Percentiles rank a stretch among this genome's conserved stretches.
Conservation (phyloP, 2,329 filamentous ascomycete genomes). For the Cryphonectria parasitica region DNA sequence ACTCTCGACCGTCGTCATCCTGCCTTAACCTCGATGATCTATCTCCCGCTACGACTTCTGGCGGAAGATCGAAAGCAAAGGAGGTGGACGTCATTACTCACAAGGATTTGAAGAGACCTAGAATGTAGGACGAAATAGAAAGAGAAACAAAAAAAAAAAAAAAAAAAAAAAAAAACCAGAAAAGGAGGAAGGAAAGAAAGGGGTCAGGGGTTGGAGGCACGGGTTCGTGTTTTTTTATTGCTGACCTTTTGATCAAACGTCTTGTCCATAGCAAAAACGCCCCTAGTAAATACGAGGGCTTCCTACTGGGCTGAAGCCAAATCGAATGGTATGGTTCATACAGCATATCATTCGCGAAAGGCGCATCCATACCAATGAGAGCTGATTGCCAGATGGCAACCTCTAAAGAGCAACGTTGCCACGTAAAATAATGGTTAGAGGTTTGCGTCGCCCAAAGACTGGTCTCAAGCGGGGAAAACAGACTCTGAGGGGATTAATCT, state of each 20-base stretch:
- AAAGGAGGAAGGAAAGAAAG: background rate
- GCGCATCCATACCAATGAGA: background rate
- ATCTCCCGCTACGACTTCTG: background rate
- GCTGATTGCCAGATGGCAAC: background rate
- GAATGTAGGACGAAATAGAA: no score
- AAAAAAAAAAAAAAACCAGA: background rate
- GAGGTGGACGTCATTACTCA: background rate
- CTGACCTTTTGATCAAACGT: background rate
- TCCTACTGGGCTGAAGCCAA: background rate
- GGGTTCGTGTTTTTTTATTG: background rate
- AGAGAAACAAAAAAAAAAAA: background rate
- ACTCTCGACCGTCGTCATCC: constrained; percentile 1
- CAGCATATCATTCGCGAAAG: background rate
- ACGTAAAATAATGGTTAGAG: no score
- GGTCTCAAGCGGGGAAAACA: background rate
- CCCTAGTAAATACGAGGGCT: background rate
- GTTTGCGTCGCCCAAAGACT: background rate
- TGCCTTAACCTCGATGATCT: background rate
- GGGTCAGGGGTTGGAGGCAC: no score
- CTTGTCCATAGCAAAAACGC: background rate
- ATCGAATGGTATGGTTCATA: background rate
- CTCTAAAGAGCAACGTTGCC: background rate
- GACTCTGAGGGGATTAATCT: background rate
- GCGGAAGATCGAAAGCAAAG: background rate
- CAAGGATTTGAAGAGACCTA: background rate